Base-by-base conservation (phyloP, 169 alveolate species). In the Plasmodium sp. region DNA sequence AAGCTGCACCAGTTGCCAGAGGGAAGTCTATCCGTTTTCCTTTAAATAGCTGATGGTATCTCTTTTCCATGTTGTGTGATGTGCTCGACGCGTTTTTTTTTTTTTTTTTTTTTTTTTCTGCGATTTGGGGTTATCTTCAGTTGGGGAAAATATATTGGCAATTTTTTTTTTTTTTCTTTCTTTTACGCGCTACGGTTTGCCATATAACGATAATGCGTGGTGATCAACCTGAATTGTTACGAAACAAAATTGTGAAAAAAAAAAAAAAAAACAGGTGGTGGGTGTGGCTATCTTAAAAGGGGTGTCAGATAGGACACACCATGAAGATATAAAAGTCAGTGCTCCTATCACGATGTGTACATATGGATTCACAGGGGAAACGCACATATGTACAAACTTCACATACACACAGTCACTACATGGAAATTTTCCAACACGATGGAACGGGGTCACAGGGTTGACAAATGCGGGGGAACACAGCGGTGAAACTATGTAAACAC, bases 1-100 rank as follows among this genome's bases (percentile, higher is more conserved):
- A 80, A 39, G 94, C 94, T 43, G 94, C 94, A 6, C 94, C 94
- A 39, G 94, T 90, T 31, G 94, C 94, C 82, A 90, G 72, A 34
- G 94, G 94, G 39, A 90, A 90, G 22, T 90, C 94, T n/a, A 90
- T 71, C 54, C 94, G 58, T 71, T 90, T 90, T 27, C 94, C 94
- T 79, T 90, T 90, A 56, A 90, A 90, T 34, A 90, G 51, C 83
- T 90, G 88, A 22, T 73, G 94, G 72, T 81, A 90, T 45, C 90
- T 90, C 82, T 90, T 90, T 18, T 90, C 94, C 94, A 90, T 90
- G 9, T 34, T 51, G 74, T 43, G 56, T 48, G 34, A 79, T 36
- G 27, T 81, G 27, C 73, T 39, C 31, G 33, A n/a, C 2, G 9
- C 12, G 5, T 41, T 41, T 41, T 41, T 22, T 22, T 22, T 22